phyloP scores from a whole-genome alignment of 2,329 filamentous ascomycete species.

The Scolecobasidium constrictum region DNA sequence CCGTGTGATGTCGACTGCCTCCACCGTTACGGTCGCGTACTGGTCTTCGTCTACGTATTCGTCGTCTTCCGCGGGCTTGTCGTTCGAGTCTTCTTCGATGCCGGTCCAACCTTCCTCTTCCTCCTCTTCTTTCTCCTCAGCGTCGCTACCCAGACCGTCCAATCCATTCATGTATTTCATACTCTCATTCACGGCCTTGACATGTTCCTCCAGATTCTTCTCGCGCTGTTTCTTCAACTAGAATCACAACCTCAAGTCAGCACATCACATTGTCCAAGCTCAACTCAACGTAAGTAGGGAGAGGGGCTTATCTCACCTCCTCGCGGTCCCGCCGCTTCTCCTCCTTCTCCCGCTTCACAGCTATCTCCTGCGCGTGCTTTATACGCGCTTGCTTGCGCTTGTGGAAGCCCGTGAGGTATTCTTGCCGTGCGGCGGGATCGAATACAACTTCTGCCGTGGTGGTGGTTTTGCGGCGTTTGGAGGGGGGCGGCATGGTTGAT shows the following conservation, averaged over 20 bases:
- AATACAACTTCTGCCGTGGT: slow-evolving; percentile 74
- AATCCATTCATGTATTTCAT: slow-evolving; percentile 48
- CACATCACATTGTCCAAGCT: background rate
- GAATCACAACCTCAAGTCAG: background rate
- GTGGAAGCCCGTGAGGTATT: slow-evolving; percentile 92
- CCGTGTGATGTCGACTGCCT: slow-evolving; percentile 70
- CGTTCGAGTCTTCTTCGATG: slow-evolving; percentile 13
- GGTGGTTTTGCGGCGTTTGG: slow-evolving; percentile 23
- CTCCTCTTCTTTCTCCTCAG: slow-evolving; percentile 34
- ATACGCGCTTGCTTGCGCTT: slow-evolving; percentile 83
- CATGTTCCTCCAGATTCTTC: slow-evolving; percentile 70
- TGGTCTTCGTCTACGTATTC: slow-evolving; percentile 96
- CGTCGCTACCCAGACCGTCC: slow-evolving; percentile 22
- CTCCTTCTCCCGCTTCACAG: slow-evolving; percentile 63
- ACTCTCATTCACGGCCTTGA: slow-evolving; percentile 62
- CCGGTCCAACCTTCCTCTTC: slow-evolving; percentile 6
- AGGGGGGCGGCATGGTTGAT: slow-evolving; percentile 2
- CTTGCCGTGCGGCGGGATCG: slow-evolving; percentile 65
- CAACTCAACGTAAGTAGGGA: background rate
- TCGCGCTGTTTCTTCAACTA: slow-evolving; percentile 78
- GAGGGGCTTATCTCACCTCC: slow-evolving; percentile 45
- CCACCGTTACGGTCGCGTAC: slow-evolving; percentile 89
- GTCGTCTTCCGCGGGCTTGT: slow-evolving; percentile 8
- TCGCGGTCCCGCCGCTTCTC: slow-evolving; percentile 65
- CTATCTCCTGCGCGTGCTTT: slow-evolving; percentile 75